Evolutionary conservation across 495 filamentous ascomycete species (phyloP), one percentile per base, ranked within the genome.

Genomic region (Lentithecium fluviatile): DNA sequence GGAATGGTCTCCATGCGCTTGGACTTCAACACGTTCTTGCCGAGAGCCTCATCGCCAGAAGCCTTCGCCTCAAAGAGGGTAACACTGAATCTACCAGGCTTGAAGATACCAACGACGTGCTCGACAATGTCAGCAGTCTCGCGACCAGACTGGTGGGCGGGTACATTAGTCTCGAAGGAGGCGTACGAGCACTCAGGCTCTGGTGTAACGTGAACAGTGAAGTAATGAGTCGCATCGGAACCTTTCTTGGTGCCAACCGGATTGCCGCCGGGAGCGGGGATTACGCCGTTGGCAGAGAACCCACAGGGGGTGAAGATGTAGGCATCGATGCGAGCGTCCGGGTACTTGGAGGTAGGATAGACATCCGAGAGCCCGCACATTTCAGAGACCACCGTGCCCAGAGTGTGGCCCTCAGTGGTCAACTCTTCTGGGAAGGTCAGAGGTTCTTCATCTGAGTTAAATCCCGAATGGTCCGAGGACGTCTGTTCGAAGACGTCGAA

Each of bases 161-260:
- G 94, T 6, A 99, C 95, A 65, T 99, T 97, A 64, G 95, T 97
- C 80, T 99, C 95, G 70, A 99, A 99, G 4, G 91, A 96, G 15
- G 95, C 95, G 69, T 96, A 99, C n/a, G 91, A 96, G 80, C 93
- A 99, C 69, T 95, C 84, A 32, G 94, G 88, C 79, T 99, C 95
- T 0, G 95, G 95, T 0, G 95, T 99, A 59, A 99, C 95, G 72
- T 99, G 95, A 43, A 99, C 95, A 1, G 93, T 99, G 80, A 96
- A 99, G 75, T 99, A 99, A 76, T 97, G 90, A 17, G 87, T 90
- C 37, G 80, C 82, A 29, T 66, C 56, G 23, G 62, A 64, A 10
- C 54, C 60, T 21, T 65, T 62, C 25, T 76, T 78, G 37, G 75
- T 77, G 56, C 80, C 80, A 17, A 79, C 76, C 21, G 45, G 53